Conservation (phyloP, 2,329 filamentous ascomycete genomes). For the Calonectria hongkongensis region DNA sequence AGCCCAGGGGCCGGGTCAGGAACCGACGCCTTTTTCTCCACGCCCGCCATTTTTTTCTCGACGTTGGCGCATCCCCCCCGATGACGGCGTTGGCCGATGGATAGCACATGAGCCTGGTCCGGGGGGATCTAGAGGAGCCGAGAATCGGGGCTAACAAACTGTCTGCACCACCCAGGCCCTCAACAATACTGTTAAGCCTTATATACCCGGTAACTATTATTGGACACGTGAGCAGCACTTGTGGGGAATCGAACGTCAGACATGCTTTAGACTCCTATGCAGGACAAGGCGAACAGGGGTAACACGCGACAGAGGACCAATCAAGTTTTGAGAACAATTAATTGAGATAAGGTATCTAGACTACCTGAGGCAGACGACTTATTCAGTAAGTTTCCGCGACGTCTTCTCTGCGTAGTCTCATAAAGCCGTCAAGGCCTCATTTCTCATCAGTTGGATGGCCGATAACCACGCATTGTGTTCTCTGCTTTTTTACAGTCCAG, state of each 20-base stretch:
- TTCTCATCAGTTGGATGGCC: conserved; percentile 11
- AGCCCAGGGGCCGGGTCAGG: conserved; percentile 20
- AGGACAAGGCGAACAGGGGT: background rate
- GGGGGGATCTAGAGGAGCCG: conserved; percentile 40
- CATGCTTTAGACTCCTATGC: conserved; percentile 1
- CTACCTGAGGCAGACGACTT: conserved; percentile 37
- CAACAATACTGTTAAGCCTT: conserved; percentile 31
- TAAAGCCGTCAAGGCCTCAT: conserved; percentile 26
- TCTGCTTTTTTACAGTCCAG: conserved; percentile 39
- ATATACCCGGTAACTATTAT: conserved; percentile 19
- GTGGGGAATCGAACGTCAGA: background rate
- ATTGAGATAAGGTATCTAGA: conserved; percentile 48
- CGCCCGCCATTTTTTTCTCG: conserved; percentile 44
- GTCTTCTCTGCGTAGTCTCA: conserved; percentile 24
- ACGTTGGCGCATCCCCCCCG: conserved; percentile 50
- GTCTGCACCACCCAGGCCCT: conserved; percentile 1
- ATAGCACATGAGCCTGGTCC: conserved; percentile 38
- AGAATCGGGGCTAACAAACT: conserved; percentile 47
- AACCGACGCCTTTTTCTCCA: conserved; percentile 28
- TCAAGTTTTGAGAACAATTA: conserved; percentile 31
- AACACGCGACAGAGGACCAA: background rate
- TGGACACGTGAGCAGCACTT: conserved; percentile 17
- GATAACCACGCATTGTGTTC: conserved; percentile 32
- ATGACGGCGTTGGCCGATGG: conserved; percentile 51
- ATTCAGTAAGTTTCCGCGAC: conserved; percentile 4